Conservation (phyloP, 495 filamentous ascomycete genomes). For the Recurvomyces mirabilis region DNA sequence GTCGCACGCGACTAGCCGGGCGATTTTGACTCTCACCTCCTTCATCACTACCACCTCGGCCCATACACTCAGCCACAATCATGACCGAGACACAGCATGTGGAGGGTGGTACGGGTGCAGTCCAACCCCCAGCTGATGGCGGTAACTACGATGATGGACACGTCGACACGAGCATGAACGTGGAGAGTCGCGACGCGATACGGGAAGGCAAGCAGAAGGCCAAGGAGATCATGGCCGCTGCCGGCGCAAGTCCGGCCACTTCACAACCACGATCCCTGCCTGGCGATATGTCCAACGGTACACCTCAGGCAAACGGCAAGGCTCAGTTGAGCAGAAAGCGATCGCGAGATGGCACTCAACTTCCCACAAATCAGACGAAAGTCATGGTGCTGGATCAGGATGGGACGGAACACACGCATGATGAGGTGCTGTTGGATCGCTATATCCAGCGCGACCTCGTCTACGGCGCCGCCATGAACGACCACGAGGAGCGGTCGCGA, state of each 20-base stretch:
- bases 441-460: conserved; percentile 68
- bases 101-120: conserved; percentile 14
- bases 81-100: too few relatives aligned
- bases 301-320: conserved; percentile 20
- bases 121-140: conserved; percentile 4
- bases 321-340: conserved; percentile 41
- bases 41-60: too few relatives aligned
- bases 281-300: conserved; percentile 31
- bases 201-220: conserved; percentile 49
- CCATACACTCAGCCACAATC: too few relatives aligned
- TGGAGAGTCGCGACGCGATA: conserved; percentile 30
- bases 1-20: too few relatives aligned
- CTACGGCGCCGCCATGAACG: conserved; percentile 51
- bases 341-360: conserved; percentile 47
- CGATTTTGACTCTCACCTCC: too few relatives aligned
- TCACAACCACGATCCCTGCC: neutral
- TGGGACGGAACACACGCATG: conserved; percentile 24
- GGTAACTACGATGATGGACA: too few relatives aligned
- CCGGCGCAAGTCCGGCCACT: conserved; percentile 28
- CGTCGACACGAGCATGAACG: neutral
- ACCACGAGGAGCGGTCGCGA: conserved; percentile 27
- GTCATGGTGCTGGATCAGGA: conserved; percentile 10
- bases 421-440: conserved; percentile 47
- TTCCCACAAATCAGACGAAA: conserved; percentile 15
- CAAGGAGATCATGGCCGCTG: conserved; percentile 44